Evolutionary conservation across 495 filamentous ascomycete genomes (phyloP).

Genomic region (Schizothecium vesticola): DNA sequence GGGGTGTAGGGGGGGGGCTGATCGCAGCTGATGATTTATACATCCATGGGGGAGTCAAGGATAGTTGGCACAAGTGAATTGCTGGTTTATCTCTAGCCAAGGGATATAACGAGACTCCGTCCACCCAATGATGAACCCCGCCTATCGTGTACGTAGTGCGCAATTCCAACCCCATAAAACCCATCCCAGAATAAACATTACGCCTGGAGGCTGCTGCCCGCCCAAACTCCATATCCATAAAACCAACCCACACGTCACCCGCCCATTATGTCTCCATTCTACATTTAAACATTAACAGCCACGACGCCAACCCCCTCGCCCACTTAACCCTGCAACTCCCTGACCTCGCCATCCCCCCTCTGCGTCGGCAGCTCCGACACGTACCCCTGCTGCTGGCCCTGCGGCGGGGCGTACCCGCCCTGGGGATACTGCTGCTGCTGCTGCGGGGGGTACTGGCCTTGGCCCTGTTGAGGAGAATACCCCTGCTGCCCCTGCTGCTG

Average conservation of each 20-base stretch:
- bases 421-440: background rate
- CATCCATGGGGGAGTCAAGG: no score
- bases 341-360: slow-evolving; percentile 22
- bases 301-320: background rate
- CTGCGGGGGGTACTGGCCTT: slow-evolving; percentile 4
- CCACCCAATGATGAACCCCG: background rate
- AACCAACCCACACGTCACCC: background rate
- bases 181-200: background rate
- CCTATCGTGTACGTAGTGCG: background rate
- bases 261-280: background rate
- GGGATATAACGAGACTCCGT: background rate
- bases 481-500: slow-evolving; percentile 4
- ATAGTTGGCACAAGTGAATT: no score
- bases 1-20: no score
- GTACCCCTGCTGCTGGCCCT: slow-evolving; percentile 8
- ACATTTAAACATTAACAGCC: background rate
- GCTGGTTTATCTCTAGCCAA: no score
- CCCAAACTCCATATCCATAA: background rate
- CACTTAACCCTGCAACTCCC: slow-evolving; percentile 16
- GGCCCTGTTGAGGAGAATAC: no score
- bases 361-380: slow-evolving; percentile 20
- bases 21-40: no score
- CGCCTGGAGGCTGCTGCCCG: background rate
- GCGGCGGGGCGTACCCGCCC: background rate
- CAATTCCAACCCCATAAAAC: no score